Percentiles rank a stretch among this genome's conserved stretches.
These are phyloP conservation scores for Diaporthe citri DNA, from an alignment of 2,329 filamentous ascomycete genomes.

Conservation along the genomic window DNA sequence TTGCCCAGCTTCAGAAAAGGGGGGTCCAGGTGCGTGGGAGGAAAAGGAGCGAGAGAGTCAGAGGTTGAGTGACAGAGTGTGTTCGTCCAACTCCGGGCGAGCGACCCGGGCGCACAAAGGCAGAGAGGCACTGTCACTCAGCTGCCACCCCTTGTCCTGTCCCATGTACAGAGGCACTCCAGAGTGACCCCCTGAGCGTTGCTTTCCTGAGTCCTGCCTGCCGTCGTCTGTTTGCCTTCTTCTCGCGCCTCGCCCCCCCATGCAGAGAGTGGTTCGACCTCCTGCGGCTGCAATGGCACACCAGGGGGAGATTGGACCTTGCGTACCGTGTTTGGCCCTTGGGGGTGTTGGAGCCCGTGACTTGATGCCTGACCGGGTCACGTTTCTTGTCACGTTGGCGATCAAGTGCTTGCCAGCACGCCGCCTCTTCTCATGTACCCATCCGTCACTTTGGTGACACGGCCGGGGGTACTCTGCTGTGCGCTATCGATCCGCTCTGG, in stretches of 20 bases:
- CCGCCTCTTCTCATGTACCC: conserved; percentile 39
- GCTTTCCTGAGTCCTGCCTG: neutral
- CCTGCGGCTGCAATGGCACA: conserved; percentile 41
- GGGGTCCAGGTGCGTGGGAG: neutral
- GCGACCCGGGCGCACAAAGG: conserved; percentile 19
- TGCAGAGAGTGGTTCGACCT: conserved; percentile 34
- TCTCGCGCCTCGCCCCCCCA: neutral
- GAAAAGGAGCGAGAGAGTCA: neutral
- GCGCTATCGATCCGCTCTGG: conserved; percentile 28
- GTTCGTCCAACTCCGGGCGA: conserved; percentile 9
- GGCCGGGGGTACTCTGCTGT: conserved; percentile 36
- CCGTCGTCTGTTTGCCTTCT: conserved; percentile 12
- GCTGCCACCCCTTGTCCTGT: conserved; percentile 8
- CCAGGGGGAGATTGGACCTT: conserved; percentile 37
- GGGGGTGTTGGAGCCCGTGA: conserved; percentile 32
- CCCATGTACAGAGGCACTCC: neutral
- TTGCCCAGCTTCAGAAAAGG: neutral
- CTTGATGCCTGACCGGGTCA: conserved; percentile 38
- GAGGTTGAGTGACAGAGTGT: conserved; percentile 2
- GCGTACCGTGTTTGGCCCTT: conserved; percentile 34
- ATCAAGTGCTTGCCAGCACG: conserved; percentile 40
- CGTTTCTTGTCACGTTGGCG: conserved; percentile 40
- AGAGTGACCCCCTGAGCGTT: conserved; percentile 8
- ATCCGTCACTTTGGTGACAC: conserved; percentile 36
- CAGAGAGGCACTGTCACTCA: conserved; percentile 12